These are phyloP conservation scores for Yamadazyma kitorensis DNA, from an alignment of 805 yeast genomes.

Conservation along the genomic window DNA sequence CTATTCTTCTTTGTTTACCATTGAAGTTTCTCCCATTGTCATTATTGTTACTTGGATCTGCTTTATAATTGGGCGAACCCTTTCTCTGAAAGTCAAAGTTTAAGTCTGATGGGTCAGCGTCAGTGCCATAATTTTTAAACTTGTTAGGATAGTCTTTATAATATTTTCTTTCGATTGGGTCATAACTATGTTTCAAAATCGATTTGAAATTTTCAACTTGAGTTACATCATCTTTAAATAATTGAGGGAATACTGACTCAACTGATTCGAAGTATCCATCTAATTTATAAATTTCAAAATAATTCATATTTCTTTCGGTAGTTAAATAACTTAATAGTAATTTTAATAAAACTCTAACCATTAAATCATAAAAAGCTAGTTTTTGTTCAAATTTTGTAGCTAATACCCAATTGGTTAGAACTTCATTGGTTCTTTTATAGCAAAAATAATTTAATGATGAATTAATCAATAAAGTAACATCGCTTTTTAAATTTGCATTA, in stretches of 20 bases:
- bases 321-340: slow-evolving; percentile 19
- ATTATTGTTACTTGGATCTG: no score
- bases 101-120: no score
- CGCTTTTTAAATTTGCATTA: slow-evolving; percentile 15
- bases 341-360: slow-evolving; percentile 23
- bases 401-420: slow-evolving; percentile 1
- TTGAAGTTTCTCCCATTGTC: no score
- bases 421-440: slow-evolving; percentile 1
- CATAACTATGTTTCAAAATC: no score
- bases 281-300: slow-evolving; percentile 10
- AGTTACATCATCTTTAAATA: slow-evolving; percentile 7
- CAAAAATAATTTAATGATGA: slow-evolving; percentile 9
- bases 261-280: slow-evolving; percentile 17
- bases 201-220: slow-evolving; percentile 2
- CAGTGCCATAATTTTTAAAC: no score
- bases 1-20: slow-evolving; percentile 3
- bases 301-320: slow-evolving; percentile 13
- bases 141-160: no score
- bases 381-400: slow-evolving; percentile 13
- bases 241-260: slow-evolving; percentile 18
- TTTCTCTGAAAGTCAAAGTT: no score
- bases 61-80: no score
- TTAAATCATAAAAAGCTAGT: slow-evolving; percentile 12
- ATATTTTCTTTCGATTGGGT: no score
- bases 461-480: slow-evolving; percentile 22